Evolutionary conservation across 192 early-diverging fungal genomes (phyloP).

Genomic region (Coemansia sp.): DNA sequence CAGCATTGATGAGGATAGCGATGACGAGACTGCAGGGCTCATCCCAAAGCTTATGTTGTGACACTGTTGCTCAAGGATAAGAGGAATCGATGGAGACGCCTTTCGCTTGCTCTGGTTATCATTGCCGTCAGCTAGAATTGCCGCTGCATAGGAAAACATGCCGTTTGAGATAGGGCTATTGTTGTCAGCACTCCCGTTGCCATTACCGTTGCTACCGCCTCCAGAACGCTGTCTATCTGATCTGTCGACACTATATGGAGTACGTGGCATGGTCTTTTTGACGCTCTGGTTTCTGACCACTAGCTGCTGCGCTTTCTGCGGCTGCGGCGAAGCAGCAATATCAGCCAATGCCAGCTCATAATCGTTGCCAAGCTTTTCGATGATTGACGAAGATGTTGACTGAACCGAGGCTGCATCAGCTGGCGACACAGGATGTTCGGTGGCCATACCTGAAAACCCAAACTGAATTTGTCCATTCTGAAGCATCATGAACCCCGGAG

Average conservation of each 20-base stretch:
- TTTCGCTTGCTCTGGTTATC: conserved; percentile 11
- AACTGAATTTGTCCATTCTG: conserved; percentile 9
- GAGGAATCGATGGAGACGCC: conserved; percentile 35
- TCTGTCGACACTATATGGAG: conserved; percentile 30
- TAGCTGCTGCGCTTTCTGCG: conserved; percentile 17
- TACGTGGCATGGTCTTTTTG: conserved; percentile 19
- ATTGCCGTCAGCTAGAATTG: conserved; percentile 4
- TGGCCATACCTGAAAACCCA: conserved; percentile 39
- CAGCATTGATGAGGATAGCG: conserved; percentile 1
- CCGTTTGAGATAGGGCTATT: neutral
- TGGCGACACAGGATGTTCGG: conserved; percentile 14
- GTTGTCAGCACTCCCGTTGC: conserved; percentile 6
- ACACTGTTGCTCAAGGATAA: conserved; percentile 29
- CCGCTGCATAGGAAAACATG: neutral
- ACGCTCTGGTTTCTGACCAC: conserved; percentile 29
- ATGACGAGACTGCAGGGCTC: conserved; percentile 1
- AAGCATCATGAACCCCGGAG: neutral
- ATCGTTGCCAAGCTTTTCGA: too few relatives aligned
- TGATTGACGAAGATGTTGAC: too few relatives aligned
- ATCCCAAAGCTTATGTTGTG: neutral
- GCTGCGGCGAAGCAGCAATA: neutral
- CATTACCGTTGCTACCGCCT: conserved; percentile 11
- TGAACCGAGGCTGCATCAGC: neutral
- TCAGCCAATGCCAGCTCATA: neutral
- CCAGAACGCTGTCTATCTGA: conserved; percentile 12